phyloP scores from a whole-genome alignment of 768 basidiomycete genomes.

The Agrocybe pediades region DNA sequence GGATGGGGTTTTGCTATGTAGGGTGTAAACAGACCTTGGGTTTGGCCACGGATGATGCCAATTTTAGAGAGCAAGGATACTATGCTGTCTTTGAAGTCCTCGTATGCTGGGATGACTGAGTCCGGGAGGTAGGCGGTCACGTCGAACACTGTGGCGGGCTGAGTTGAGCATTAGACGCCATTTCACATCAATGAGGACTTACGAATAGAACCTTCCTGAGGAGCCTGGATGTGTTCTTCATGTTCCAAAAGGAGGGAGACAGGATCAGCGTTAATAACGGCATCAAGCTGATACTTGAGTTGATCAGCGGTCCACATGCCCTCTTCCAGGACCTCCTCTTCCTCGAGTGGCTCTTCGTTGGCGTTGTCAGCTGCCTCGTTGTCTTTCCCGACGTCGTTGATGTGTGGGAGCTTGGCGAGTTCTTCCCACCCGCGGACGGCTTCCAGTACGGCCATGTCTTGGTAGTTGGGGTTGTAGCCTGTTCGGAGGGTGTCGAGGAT shows the following conservation, averaged over 20 bases:
- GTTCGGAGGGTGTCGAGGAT: slow-evolving; percentile 80
- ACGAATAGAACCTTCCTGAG: slow-evolving; percentile 56
- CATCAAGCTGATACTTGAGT: slow-evolving; percentile 59
- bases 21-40: slow-evolving; percentile 38
- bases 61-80: slow-evolving; percentile 64
- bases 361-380: slow-evolving; percentile 24
- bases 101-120: slow-evolving; percentile 69
- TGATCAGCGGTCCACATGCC: slow-evolving; percentile 61
- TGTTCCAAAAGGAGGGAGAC: slow-evolving; percentile 76
- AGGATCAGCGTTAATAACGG: slow-evolving; percentile 65
- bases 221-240: slow-evolving; percentile 63
- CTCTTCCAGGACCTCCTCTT: slow-evolving; percentile 58
- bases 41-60: slow-evolving; percentile 53
- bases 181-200: slow-evolving; percentile 25
- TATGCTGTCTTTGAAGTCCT: slow-evolving; percentile 60
- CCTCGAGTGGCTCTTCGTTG: slow-evolving; percentile 16
- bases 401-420: slow-evolving; percentile 67
- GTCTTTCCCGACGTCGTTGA: slow-evolving; percentile 66
- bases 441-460: slow-evolving; percentile 98
- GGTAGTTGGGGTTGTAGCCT: slow-evolving; percentile 97
- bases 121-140: slow-evolving; percentile 87
- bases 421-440: slow-evolving; percentile 94
- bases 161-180: slow-evolving; percentile 3
- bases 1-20: neutral
- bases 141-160: slow-evolving; percentile 64